phyloP scores from a whole-genome alignment of 192 early-diverging fungal species.

The Coemansia sp. region DNA sequence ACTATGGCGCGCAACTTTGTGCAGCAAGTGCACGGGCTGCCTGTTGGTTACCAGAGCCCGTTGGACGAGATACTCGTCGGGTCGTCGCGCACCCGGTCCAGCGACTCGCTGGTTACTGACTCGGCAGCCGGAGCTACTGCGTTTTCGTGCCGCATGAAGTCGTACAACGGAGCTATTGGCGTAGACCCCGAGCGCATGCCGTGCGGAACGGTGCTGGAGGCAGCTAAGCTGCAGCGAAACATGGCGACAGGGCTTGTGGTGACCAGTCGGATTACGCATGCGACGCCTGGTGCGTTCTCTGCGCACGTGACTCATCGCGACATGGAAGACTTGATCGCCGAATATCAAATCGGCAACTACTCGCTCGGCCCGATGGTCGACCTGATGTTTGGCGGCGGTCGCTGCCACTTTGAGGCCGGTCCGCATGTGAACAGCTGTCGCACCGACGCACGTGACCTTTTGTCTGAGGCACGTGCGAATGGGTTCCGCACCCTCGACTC shows the following conservation, averaged over 20 bases:
- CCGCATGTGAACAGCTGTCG: slow-evolving; percentile 69
- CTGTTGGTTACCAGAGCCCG: slow-evolving; percentile 58
- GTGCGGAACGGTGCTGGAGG: slow-evolving; percentile 93
- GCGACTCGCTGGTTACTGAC: slow-evolving; percentile 84
- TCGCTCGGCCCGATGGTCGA: slow-evolving; percentile 80
- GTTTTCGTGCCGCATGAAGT: slow-evolving; percentile 85
- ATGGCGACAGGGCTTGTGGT: slow-evolving; percentile 89
- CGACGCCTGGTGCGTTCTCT: slow-evolving; percentile 77
- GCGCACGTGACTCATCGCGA: slow-evolving; percentile 80
- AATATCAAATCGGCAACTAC: slow-evolving; percentile 89
- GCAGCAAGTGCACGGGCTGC: slow-evolving; percentile 61
- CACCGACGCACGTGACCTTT: slow-evolving; percentile 68
- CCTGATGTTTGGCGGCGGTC: slow-evolving; percentile 89
- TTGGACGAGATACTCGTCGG: slow-evolving; percentile 80
- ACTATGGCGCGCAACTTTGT: slow-evolving; percentile 83
- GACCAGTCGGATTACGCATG: slow-evolving; percentile 95
- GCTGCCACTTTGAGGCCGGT: slow-evolving; percentile 84
- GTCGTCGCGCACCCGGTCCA: slow-evolving; percentile 84
- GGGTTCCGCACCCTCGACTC: slow-evolving; percentile 67
- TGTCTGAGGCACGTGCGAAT: slow-evolving; percentile 56
- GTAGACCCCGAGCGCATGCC: slow-evolving; percentile 69
- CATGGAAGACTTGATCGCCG: slow-evolving; percentile 84
- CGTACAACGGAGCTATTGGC: slow-evolving; percentile 93
- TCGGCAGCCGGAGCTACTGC: slow-evolving; percentile 98
- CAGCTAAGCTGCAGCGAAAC: slow-evolving; percentile 75